Base-by-base conservation (phyloP, 192 early-diverging fungal species). In the Phycomyces blakesleeanus region DNA sequence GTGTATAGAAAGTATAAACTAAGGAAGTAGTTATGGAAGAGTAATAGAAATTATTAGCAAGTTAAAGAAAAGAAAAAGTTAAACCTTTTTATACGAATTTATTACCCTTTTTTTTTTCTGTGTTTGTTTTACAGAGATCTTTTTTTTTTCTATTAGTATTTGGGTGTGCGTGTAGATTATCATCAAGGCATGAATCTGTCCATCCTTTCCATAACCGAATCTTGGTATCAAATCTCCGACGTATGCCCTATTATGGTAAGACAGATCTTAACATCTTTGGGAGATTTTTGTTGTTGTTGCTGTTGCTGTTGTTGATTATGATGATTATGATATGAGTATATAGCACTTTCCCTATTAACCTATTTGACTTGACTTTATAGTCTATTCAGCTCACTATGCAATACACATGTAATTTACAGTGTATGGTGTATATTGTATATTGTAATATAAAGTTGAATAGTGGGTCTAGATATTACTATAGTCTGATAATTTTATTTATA, bases 201-300 rank as follows among this genome's bases (percentile, higher is more conserved):
- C 15, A 14, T 47, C 44, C 18, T 47, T 47, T 47, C 44, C 44
- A 47, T 7, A 47, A 47, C 15, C 18, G 44, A 47, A 7, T 47
- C 3, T 47, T 3, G 29, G n/a, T n/a, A 47, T 47, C 44, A 47
- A n/a, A 47, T 47, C 44, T 47, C 44, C 44, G 44, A 47, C 18
- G 15, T 47, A 47, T 47, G 44, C 44, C 44, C 18, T 47, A 14
- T n/a, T 47, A 47, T 47, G 44, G 44, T n/a, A 47, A 47, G 44
- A 47, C 18, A 47, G 44, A 47, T 47, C 44, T 18, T n/a, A 11
- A 47, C 44, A n/a, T n/a, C 15, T n/a, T n/a, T 6, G 40, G 44
- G 44, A 47, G 18, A 47, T 14, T 47, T n/a, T 14, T 3, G 3
- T n/a, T 47, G 44, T n/a, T n/a, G 18, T 47, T 18, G 12, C 14